A percentile compares a stretch with the other conserved stretches of the same genome.
These are phyloP conservation scores for Ilex asprella DNA, from an alignment of 257 asterid species.

Conservation along the genomic window DNA sequence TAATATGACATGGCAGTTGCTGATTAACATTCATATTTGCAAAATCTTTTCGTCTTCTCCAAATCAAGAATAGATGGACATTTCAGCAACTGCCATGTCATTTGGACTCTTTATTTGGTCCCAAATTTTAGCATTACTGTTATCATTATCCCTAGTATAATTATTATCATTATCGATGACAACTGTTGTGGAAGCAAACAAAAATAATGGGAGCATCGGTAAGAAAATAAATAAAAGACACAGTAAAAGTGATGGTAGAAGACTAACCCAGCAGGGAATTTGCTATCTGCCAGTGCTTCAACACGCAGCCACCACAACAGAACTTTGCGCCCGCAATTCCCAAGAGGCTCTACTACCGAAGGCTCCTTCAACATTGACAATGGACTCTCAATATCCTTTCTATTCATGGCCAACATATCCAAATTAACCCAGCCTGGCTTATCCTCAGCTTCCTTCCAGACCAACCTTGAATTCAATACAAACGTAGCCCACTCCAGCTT, in stretches of 20 bases:
- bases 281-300: conserved; percentile 95
- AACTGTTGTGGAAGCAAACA: too few species aligned
- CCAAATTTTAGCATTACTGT: too few species aligned
- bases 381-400: conserved; percentile 63
- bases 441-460: conserved; percentile 66
- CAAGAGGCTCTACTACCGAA: conserved; percentile 87
- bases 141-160: too few species aligned
- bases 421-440: conserved; percentile 78
- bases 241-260: conserved; percentile 7
- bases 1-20: too few species aligned
- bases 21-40: too few species aligned
- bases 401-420: conserved; percentile 42
- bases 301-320: conserved; percentile 99
- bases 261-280: conserved; percentile 92
- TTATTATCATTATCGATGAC: too few species aligned
- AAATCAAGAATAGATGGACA: too few species aligned
- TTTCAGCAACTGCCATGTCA: too few species aligned
- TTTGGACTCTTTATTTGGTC: too few species aligned
- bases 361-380: conserved; percentile 60
- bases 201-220: conserved; percentile 1
- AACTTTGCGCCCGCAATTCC: conserved; percentile 83
- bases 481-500: conserved; percentile 96
- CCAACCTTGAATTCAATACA: conserved; percentile 72
- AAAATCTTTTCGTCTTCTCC: too few species aligned
- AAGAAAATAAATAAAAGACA: conserved; percentile 4